Conservation (phyloP, 2,329 filamentous ascomycete genomes). For the Xylaria sp. region DNA sequence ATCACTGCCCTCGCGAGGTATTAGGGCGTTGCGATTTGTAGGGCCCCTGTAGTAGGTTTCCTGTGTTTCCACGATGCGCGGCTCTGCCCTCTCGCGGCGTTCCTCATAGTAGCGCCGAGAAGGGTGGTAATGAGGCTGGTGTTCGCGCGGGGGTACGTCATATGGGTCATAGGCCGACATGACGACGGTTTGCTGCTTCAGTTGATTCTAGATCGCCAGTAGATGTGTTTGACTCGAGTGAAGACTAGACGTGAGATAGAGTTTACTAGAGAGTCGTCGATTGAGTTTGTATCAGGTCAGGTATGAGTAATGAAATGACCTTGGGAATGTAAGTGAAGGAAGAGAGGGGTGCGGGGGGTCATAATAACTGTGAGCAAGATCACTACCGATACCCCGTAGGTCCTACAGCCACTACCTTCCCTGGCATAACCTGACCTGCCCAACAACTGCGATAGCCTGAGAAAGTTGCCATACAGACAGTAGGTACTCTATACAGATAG, state of each 20-base stretch:
- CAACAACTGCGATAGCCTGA: too few species aligned
- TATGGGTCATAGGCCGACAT: constrained; percentile 62
- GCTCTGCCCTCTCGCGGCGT: constrained; percentile 51
- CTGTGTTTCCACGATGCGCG: constrained; percentile 58
- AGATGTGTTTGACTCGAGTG: constrained; percentile 5
- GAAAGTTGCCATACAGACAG: too few species aligned
- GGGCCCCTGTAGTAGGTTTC: constrained; percentile 55
- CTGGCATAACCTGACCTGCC: too few species aligned
- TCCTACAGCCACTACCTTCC: neutral
- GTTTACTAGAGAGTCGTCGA: neutral
- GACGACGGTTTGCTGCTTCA: constrained; percentile 9
- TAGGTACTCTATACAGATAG: too few species aligned
- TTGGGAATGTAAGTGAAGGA: neutral
- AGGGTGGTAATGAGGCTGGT: constrained; percentile 40
- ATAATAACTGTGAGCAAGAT: neutral
- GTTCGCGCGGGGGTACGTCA: constrained; percentile 52
- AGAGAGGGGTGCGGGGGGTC: constrained; percentile 3
- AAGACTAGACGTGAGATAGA: too few species aligned
- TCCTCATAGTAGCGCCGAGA: constrained; percentile 58
- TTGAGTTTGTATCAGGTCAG: constrained; percentile 19
- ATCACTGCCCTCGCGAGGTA: constrained; percentile 75
- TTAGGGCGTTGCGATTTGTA: constrained; percentile 54
- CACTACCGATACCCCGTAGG: too few species aligned
- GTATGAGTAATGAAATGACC: neutral
- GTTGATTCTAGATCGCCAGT: neutral